Conservation (phyloP, 108 stramenopile genomes). For the Skeletonema grethae region DNA sequence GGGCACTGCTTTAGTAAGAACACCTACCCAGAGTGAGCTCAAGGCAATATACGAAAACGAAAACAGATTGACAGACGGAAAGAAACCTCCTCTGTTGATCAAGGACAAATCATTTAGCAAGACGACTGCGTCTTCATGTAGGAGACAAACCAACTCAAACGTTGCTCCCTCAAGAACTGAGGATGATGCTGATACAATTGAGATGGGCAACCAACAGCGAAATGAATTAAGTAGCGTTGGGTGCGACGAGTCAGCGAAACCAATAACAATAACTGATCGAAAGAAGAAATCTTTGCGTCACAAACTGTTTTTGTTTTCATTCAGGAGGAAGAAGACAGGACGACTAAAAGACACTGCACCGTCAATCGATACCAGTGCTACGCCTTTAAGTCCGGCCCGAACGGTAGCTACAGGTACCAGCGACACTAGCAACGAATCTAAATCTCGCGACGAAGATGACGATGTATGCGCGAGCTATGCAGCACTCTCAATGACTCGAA, state of each 20-base stretch:
- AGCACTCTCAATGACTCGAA: not conserved
- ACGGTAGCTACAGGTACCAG: not conserved
- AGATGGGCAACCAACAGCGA: not conserved
- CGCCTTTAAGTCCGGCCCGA: not conserved
- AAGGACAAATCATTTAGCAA: not conserved
- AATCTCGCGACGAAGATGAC: not conserved
- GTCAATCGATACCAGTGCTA: not conserved
- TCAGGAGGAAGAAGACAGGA: not conserved
- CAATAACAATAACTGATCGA: not conserved
- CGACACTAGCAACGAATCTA: not conserved
- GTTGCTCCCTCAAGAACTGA: not conserved
- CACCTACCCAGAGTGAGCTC: slow-evolving; percentile 2
- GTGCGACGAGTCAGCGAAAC: not conserved
- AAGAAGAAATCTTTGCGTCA: not conserved
- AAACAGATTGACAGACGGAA: not conserved
- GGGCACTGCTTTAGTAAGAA: not conserved
- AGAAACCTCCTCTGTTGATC: not conserved
- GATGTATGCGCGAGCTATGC: not conserved
- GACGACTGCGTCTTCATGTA: not conserved
- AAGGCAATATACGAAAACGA: slow-evolving; percentile 4
- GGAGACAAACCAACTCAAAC: not conserved
- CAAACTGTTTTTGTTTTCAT: not conserved
- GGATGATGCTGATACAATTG: not conserved
- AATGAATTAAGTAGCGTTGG: not conserved
- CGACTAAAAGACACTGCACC: not conserved